Conservation (phyloP, 2,329 filamentous ascomycete genomes). For the Alternaria gaisen region DNA sequence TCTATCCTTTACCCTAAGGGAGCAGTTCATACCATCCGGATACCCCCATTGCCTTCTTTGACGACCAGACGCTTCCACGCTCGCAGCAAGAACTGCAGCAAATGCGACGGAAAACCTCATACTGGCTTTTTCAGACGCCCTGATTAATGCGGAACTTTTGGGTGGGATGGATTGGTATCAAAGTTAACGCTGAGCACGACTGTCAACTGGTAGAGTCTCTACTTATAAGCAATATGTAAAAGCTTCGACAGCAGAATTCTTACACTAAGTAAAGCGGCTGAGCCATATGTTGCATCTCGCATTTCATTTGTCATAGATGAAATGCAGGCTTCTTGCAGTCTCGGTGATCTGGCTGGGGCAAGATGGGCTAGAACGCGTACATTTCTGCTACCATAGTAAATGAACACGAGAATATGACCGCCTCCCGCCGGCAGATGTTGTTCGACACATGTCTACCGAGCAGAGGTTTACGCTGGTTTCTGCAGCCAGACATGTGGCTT, state of each 20-base stretch:
- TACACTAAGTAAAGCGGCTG: conserved; percentile 16
- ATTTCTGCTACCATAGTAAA: conserved; percentile 17
- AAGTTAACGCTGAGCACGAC: conserved; percentile 10
- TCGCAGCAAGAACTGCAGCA: conserved; percentile 34
- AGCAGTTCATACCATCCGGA: conserved; percentile 34
- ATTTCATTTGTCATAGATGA: conserved; percentile 48
- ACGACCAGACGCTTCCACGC: conserved; percentile 30
- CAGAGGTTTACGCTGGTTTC: conserved; percentile 13
- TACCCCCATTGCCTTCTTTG: conserved; percentile 32
- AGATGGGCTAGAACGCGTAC: conserved; percentile 28
- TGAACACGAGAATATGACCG: conserved; percentile 27
- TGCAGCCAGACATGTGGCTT: conserved; percentile 26
- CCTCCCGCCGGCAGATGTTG: conserved; percentile 28
- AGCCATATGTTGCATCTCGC: conserved; percentile 26
- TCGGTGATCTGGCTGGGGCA: conserved; percentile 20
- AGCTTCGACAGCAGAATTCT: conserved; percentile 1
- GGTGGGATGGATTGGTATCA: conserved; percentile 9
- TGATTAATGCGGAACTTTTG: neutral
- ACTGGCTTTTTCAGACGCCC: conserved; percentile 10
- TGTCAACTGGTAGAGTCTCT: conserved; percentile 18
- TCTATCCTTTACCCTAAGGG: neutral
- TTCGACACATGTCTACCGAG: conserved; percentile 15
- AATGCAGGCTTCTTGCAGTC: conserved; percentile 22
- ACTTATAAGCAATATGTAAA: conserved; percentile 32
- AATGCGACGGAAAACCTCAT: conserved; percentile 38